Conservation (phyloP, 2,329 filamentous ascomycete species). For the Ceratocystis destructans region DNA sequence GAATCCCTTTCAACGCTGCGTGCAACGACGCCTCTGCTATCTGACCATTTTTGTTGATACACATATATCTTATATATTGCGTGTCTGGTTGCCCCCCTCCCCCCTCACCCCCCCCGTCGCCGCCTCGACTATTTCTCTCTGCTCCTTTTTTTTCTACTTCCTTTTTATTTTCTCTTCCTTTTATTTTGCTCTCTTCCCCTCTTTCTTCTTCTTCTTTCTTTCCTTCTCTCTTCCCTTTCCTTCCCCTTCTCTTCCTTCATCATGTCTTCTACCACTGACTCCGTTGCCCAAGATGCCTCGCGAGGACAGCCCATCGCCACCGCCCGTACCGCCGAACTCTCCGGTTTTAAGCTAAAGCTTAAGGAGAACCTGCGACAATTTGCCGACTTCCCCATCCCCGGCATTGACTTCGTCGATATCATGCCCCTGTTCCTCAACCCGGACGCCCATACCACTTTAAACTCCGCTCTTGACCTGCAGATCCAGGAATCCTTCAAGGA, state of each 20-base stretch:
- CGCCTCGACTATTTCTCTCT: conserved; percentile 2
- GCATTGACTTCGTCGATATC: conserved; percentile 96
- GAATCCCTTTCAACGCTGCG: background rate
- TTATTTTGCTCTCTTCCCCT: conserved; percentile 2
- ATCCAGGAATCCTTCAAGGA: conserved; percentile 49
- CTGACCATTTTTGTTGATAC: conserved; percentile 5
- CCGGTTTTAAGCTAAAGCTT: conserved; percentile 58
- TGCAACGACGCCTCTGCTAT: conserved; percentile 8
- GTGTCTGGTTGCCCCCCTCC: background rate
- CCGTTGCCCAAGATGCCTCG: conserved; percentile 42
- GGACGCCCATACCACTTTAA: conserved; percentile 56
- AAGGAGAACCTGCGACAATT: conserved; percentile 65
- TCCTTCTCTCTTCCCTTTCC: conserved; percentile 24
- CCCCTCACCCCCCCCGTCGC: background rate
- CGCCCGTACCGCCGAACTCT: conserved; percentile 50
- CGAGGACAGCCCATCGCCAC: conserved; percentile 49
- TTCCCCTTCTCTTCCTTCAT: conserved; percentile 23
- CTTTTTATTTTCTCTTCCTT: conserved; percentile 3
- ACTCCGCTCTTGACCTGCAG: conserved; percentile 76
- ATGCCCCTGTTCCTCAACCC: conserved; percentile 84
- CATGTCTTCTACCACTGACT: conserved; percentile 25
- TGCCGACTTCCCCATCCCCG: conserved; percentile 79
- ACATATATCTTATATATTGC: background rate
- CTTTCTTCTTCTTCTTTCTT: conserved; percentile 20
- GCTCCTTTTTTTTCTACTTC: conserved; percentile 10